A percentile compares a stretch with the other conserved stretches of the same genome.
Evolutionary conservation across 495 filamentous ascomycete genomes (phyloP).

Genomic region (Aspergillus ellipticus): DNA sequence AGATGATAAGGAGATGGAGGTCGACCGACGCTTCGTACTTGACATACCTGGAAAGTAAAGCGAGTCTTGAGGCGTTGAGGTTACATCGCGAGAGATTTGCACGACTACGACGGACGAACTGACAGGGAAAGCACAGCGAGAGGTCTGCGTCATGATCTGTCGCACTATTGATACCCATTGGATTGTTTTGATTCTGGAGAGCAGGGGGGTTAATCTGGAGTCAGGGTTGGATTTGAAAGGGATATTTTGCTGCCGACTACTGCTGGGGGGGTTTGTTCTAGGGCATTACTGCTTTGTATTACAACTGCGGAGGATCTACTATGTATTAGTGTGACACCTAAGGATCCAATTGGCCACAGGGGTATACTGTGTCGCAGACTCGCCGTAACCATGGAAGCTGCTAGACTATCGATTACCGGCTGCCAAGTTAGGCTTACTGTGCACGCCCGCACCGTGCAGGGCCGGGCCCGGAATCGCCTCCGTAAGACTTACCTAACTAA

Average conservation of each 20-base stretch:
- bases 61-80: background rate
- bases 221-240: background rate
- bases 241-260: background rate
- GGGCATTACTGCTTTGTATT: too few species aligned
- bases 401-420: too few species aligned
- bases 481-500: background rate
- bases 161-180: conserved; percentile 1
- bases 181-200: background rate
- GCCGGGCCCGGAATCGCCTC: background rate
- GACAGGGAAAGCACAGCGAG: background rate
- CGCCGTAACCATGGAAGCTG: conserved; percentile 3
- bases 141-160: background rate
- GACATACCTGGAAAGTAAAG: conserved; percentile 58
- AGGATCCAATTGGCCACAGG: too few species aligned
- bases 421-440: too few species aligned
- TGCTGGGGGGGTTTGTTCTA: background rate
- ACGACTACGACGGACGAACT: background rate
- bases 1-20: conserved; percentile 75
- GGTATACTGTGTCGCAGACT: too few species aligned
- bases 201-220: background rate
- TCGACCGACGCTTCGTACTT: conserved; percentile 74
- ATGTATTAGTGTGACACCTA: too few species aligned
- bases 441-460: too few species aligned
- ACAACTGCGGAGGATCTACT: background rate
- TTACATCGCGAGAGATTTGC: background rate